Conservation (phyloP, 345 rosid species). For the Kernera saxatilis region DNA sequence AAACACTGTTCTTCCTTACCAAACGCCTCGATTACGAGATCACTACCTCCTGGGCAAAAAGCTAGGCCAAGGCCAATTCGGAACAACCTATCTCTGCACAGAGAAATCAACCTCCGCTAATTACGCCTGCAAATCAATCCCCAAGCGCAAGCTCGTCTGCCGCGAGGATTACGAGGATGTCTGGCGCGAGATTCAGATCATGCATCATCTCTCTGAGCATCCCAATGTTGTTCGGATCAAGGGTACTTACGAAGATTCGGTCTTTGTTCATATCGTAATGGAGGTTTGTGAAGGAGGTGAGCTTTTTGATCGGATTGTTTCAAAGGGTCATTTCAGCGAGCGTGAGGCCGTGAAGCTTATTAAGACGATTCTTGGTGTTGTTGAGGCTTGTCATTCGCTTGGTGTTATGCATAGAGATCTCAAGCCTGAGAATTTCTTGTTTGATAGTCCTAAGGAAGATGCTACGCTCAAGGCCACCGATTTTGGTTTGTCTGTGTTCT, state of each 20-base stretch:
- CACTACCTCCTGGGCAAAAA: conserved; percentile 76
- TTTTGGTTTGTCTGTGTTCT: conserved; percentile 88
- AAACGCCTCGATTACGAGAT: conserved; percentile 82
- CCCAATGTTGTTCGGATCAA: conserved; percentile 75
- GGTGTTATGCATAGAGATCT: conserved; percentile 99
- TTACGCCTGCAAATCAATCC: conserved; percentile 92
- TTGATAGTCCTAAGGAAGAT: conserved; percentile 64
- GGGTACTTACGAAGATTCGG: conserved; percentile 85
- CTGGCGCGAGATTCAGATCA: conserved; percentile 99
- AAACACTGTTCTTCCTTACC: conserved; percentile 64
- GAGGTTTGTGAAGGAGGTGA: conserved; percentile 97
- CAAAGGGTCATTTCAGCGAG: conserved; percentile 94
- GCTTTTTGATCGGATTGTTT: conserved; percentile 91
- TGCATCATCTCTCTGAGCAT: conserved; percentile 94
- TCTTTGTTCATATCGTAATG: conserved; percentile 95
- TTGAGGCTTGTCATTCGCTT: conserved; percentile 88
- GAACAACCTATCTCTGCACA: conserved; percentile 83
- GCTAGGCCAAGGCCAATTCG: conserved; percentile 98
- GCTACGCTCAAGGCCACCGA: conserved; percentile 91
- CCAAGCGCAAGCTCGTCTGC: conserved; percentile 84
- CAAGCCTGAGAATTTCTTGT: conserved; percentile 97
- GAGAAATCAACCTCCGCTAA: conserved; percentile 47
- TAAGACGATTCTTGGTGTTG: conserved; percentile 83
- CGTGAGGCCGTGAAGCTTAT: conserved; percentile 84
- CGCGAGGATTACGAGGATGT: conserved; percentile 95